phyloP scores from a whole-genome alignment of 352 stramenopile genomes.

The Pythium biforme region DNA sequence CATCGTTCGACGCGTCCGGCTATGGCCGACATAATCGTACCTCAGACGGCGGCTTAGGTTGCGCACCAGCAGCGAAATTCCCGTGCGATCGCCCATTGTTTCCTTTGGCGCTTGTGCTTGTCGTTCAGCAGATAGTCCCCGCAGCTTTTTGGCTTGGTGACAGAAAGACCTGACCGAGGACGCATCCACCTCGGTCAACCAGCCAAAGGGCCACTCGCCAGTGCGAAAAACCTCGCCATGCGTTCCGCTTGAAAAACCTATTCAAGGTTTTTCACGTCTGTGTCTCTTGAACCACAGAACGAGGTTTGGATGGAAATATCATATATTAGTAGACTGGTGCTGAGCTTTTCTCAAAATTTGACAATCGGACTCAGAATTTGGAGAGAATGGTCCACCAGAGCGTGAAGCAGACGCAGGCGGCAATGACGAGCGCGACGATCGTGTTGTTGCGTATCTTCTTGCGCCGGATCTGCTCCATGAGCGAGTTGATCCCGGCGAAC shows the following conservation, averaged over 20 bases:
- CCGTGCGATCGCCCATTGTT: constrained; percentile 40
- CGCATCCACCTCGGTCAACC: constrained; percentile 11
- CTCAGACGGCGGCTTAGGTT: constrained; percentile 91
- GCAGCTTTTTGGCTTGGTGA: constrained; percentile 5
- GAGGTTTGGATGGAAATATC: neutral
- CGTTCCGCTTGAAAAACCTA: constrained; percentile 11
- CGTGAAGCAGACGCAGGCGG: constrained; percentile 95
- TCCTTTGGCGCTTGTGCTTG: constrained; percentile 5
- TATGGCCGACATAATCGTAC: constrained; percentile 30
- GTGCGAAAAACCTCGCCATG: constrained; percentile 15
- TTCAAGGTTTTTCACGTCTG: constrained; percentile 21
- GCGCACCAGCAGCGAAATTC: constrained; percentile 92
- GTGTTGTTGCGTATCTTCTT: constrained; percentile 97
- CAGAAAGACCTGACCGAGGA: constrained; percentile 7
- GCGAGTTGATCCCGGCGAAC: constrained; percentile 93
- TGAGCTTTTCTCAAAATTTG: constrained; percentile 13
- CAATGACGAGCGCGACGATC: constrained; percentile 95
- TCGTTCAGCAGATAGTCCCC: neutral
- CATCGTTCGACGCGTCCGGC: constrained; percentile 2
- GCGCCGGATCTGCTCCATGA: constrained; percentile 95
- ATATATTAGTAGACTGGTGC: constrained; percentile 8
- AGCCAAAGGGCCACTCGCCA: constrained; percentile 7
- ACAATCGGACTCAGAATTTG: constrained; percentile 43
- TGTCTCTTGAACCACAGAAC: constrained; percentile 4
- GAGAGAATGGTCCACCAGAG: constrained; percentile 93